These are phyloP conservation scores for Carex myosuroides DNA, from an alignment of 176 grass and related monocot genomes.

Conservation along the genomic window DNA sequence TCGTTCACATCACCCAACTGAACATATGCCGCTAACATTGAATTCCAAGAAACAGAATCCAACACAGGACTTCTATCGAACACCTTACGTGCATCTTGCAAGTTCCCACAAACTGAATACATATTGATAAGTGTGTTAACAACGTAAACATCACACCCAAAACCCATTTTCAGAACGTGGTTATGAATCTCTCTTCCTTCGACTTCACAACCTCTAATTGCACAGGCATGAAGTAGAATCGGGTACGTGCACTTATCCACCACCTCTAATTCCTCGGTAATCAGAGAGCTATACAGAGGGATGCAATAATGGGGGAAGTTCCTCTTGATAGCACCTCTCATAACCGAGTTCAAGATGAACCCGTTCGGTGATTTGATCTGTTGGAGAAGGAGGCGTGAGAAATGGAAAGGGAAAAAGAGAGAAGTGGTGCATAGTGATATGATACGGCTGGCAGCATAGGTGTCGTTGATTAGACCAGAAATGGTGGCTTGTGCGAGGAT, in stretches of 20 bases:
- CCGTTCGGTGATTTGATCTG: slow-evolving; percentile 48
- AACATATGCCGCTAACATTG: slow-evolving; percentile 63
- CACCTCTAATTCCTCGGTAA: neutral
- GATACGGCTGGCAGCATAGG: slow-evolving; percentile 69
- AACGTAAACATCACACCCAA: slow-evolving; percentile 49
- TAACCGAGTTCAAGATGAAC: slow-evolving; percentile 65
- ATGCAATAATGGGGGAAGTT: slow-evolving; percentile 48
- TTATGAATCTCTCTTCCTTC: slow-evolving; percentile 63
- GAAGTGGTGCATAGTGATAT: slow-evolving; percentile 39
- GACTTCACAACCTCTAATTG: slow-evolving; percentile 21
- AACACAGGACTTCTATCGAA: slow-evolving; percentile 55
- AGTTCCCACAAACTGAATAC: slow-evolving; percentile 60
- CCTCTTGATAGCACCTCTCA: slow-evolving; percentile 36
- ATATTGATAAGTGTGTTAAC: slow-evolving; percentile 58
- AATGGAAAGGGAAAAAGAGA: slow-evolving; percentile 33
- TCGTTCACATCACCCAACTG: slow-evolving; percentile 37
- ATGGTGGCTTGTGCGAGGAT: slow-evolving; percentile 42
- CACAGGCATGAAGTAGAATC: slow-evolving; percentile 46
- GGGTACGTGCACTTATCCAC: slow-evolving; percentile 59
- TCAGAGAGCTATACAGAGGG: slow-evolving; percentile 52
- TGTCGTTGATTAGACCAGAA: slow-evolving; percentile 63
- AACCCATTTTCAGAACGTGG: slow-evolving; percentile 46
- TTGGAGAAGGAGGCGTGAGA: slow-evolving; percentile 39
- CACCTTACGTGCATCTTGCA: slow-evolving; percentile 44
- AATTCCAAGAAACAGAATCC: slow-evolving; percentile 94